Evolutionary conservation across 2,329 filamentous ascomycete species (phyloP).

Genomic region (Myriosclerotinia scirpicola): DNA sequence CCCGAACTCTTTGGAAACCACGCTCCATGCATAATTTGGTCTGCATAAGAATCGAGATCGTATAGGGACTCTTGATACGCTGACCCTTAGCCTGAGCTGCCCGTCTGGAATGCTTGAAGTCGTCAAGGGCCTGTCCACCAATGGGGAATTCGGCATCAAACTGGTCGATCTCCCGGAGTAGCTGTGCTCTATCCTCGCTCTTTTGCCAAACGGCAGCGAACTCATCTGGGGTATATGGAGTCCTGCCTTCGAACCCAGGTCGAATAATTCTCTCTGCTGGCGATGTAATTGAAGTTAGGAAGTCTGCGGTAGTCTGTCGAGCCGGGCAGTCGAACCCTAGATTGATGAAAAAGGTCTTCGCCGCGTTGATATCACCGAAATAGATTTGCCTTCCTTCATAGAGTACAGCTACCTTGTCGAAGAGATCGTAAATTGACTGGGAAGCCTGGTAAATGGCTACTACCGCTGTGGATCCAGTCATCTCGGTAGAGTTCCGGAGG

Average conservation of each 20-base stretch:
- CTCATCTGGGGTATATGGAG: slow-evolving; percentile 55
- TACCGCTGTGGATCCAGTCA: slow-evolving; percentile 59
- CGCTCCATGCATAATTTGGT: slow-evolving; percentile 76
- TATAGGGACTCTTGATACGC: slow-evolving; percentile 76
- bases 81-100: slow-evolving; percentile 35
- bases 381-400: slow-evolving; percentile 71
- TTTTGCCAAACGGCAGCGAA: slow-evolving; percentile 53
- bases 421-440: slow-evolving; percentile 61
- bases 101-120: slow-evolving; percentile 46
- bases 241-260: slow-evolving; percentile 56
- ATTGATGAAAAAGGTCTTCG: slow-evolving; percentile 67
- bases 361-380: slow-evolving; percentile 63
- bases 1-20: slow-evolving; percentile 73
- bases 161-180: slow-evolving; percentile 50
- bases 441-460: slow-evolving; percentile 74
- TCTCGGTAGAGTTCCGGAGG: slow-evolving; percentile 63
- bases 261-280: slow-evolving; percentile 57
- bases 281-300: slow-evolving; percentile 72
- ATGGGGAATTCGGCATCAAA: slow-evolving; percentile 49
- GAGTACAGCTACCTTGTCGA: slow-evolving; percentile 68
- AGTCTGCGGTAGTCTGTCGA: slow-evolving; percentile 58
- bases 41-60: slow-evolving; percentile 74
- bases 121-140: slow-evolving; percentile 38
- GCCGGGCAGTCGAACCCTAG: slow-evolving; percentile 72
- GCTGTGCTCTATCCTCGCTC: slow-evolving; percentile 47